phyloP scores from a whole-genome alignment of 768 basidiomycete genomes.

The Lentinula boryana region DNA sequence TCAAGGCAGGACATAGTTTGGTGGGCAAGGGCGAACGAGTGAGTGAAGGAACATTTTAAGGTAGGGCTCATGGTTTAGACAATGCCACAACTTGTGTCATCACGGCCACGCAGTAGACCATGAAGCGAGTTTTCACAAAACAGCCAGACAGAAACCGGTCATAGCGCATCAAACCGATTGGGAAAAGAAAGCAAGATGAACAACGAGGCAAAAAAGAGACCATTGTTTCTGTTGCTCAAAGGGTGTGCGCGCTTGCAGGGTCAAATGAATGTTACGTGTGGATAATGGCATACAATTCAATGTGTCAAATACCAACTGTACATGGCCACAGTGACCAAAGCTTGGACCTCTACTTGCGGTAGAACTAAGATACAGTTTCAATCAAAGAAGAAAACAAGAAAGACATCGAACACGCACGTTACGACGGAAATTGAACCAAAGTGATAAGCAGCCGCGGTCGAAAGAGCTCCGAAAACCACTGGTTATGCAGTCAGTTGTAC shows the following conservation, averaged over 20 bases:
- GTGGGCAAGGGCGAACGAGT: not conserved
- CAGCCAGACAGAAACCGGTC: not conserved
- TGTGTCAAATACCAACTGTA: not conserved
- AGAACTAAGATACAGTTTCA: conserved; percentile 48
- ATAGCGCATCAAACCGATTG: not conserved
- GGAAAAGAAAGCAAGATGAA: not conserved
- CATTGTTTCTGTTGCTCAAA: not conserved
- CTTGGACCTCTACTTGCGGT: conserved; percentile 53
- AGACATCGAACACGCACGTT: conserved; percentile 56
- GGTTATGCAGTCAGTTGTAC: not conserved
- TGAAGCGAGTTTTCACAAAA: not conserved
- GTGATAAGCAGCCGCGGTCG: conserved; percentile 90
- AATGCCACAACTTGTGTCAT: not conserved
- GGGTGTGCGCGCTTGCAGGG: not conserved
- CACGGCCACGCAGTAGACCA: not conserved
- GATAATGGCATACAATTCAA: not conserved
- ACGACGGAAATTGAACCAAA: conserved; percentile 95
- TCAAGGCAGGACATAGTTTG: not conserved
- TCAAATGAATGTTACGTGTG: not conserved
- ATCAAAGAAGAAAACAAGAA: conserved; percentile 7
- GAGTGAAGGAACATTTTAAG: not conserved
- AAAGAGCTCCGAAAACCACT: conserved; percentile 97
- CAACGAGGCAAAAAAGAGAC: conserved; percentile 1
- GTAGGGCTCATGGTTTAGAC: not conserved
- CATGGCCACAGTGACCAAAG: not conserved